Evolutionary conservation across 768 basidiomycete genomes (phyloP).

Genomic region (Boletus reticuloceps): DNA sequence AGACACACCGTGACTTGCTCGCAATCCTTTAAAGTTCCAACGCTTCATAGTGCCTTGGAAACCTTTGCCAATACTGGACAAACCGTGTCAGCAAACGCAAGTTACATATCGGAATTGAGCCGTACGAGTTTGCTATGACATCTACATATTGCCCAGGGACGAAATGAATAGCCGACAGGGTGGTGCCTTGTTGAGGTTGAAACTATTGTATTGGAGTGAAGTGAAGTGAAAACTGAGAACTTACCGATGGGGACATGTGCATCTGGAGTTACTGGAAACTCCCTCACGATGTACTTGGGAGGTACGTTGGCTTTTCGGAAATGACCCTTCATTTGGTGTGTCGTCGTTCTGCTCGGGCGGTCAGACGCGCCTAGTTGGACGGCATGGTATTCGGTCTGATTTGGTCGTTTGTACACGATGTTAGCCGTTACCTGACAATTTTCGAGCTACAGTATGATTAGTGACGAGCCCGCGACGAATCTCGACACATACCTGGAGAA

Average conservation of each 20-base stretch:
- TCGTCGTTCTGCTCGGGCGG: slow-evolving; percentile 65
- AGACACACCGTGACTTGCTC: slow-evolving; percentile 95
- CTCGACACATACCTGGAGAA: slow-evolving; percentile 74
- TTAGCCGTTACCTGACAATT: slow-evolving; percentile 89
- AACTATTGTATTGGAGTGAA: neutral
- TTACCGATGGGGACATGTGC: slow-evolving; percentile 87
- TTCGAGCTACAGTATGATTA: slow-evolving; percentile 54
- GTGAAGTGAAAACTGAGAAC: slow-evolving; percentile 23
- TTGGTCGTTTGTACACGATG: slow-evolving; percentile 57
- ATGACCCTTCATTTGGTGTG: slow-evolving; percentile 83
- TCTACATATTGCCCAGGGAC: slow-evolving; percentile 97
- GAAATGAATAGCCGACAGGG: slow-evolving; percentile 88
- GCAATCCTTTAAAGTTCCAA: slow-evolving; percentile 88
- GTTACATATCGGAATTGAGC: neutral
- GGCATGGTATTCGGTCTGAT: slow-evolving; percentile 81
- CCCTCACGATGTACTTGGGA: slow-evolving; percentile 81
- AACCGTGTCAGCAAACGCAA: slow-evolving; percentile 5
- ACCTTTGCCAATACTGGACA: slow-evolving; percentile 86
- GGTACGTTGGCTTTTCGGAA: slow-evolving; percentile 79
- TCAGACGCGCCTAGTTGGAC: slow-evolving; percentile 91
- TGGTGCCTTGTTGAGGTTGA: slow-evolving; percentile 58
- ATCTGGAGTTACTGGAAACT: slow-evolving; percentile 86
- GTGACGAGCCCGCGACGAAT: slow-evolving; percentile 7
- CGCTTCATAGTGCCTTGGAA: slow-evolving; percentile 97
- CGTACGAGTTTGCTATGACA: slow-evolving; percentile 86